A percentile compares a stretch with the other conserved stretches of the same genome.
Conservation (phyloP, 306 rosid species). For the Neltuma alba region DNA sequence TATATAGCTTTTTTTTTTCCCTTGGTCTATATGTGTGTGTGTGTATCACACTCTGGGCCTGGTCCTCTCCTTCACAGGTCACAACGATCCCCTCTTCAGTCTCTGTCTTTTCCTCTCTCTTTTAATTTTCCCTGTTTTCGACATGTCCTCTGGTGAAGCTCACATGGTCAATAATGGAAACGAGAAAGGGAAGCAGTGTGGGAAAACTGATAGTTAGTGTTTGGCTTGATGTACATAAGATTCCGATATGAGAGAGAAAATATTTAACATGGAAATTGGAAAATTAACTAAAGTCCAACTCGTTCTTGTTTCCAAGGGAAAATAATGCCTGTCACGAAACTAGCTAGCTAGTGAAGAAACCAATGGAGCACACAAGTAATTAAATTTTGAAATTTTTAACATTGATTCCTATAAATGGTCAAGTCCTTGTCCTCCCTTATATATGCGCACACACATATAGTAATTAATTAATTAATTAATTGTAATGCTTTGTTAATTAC, state of each 20-base stretch:
- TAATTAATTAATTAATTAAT: not conserved
- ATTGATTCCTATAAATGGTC: not conserved
- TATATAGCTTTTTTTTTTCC: not conserved
- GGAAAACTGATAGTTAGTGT: not conserved
- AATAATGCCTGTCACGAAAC: not conserved
- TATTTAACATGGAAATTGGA: not conserved
- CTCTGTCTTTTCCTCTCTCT: not conserved
- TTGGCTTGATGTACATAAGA: conserved; percentile 11
- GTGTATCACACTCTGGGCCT: not conserved
- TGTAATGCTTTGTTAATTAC: not conserved
- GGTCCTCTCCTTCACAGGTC: not conserved
- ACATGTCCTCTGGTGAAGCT: conserved; percentile 8
- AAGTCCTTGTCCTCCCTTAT: too few species aligned
- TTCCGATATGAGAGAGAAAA: not conserved
- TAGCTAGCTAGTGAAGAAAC: not conserved
- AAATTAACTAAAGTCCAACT: not conserved
- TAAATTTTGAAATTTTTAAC: not conserved
- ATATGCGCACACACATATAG: too few species aligned
- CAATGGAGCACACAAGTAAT: not conserved
- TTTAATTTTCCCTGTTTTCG: not conserved
- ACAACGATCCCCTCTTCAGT: too few species aligned
- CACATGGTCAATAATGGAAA: conserved; percentile 18
- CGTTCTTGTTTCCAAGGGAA: conserved; percentile 3
- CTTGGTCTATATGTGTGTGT: not conserved
- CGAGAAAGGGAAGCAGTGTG: not conserved